A percentile compares a stretch with the other conserved stretches of the same genome.
Evolutionary conservation across 352 stramenopile species (phyloP).

Genomic region (Globisporangium splendens): DNA sequence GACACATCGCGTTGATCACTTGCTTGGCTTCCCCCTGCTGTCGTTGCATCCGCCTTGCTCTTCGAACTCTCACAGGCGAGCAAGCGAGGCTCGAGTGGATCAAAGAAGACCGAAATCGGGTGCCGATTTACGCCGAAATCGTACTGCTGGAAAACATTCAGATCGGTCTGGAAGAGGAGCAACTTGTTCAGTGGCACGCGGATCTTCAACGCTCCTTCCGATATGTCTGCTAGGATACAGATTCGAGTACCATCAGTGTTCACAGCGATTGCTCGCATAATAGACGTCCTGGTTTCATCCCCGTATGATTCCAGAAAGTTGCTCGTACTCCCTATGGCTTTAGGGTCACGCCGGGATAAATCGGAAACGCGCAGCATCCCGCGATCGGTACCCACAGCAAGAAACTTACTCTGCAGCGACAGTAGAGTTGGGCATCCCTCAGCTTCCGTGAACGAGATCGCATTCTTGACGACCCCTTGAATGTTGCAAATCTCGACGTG

Average conservation of each 20-base stretch:
- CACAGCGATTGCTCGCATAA: constrained; percentile 68
- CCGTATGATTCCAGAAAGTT: constrained; percentile 59
- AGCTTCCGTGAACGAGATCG: constrained; percentile 87
- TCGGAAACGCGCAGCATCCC: constrained; percentile 88
- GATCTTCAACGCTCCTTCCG: constrained; percentile 77
- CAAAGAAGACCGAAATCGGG: constrained; percentile 87
- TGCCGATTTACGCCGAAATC: constrained; percentile 79
- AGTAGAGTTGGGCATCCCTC: constrained; percentile 84
- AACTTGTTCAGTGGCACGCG: constrained; percentile 84
- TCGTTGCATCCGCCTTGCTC: constrained; percentile 24
- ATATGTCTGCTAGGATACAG: constrained; percentile 78
- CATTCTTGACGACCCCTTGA: constrained; percentile 82
- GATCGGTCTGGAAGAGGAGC: constrained; percentile 88
- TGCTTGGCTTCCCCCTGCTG: constrained; percentile 11
- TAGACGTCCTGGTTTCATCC: constrained; percentile 48
- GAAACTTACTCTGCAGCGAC: constrained; percentile 87
- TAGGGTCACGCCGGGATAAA: constrained; percentile 78
- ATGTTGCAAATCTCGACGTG: constrained; percentile 89
- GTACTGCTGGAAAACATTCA: constrained; percentile 88
- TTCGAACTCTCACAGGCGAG: constrained; percentile 84
- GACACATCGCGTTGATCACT: constrained; percentile 1
- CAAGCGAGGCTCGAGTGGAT: constrained; percentile 84
- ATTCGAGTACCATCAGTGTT: constrained; percentile 90
- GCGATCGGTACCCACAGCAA: constrained; percentile 86
- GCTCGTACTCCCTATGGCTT: constrained; percentile 84